Percentiles rank a stretch among this genome's conserved stretches.
Conservation (phyloP, 2,329 filamentous ascomycete genomes). For the Fusarium oxysporum region DNA sequence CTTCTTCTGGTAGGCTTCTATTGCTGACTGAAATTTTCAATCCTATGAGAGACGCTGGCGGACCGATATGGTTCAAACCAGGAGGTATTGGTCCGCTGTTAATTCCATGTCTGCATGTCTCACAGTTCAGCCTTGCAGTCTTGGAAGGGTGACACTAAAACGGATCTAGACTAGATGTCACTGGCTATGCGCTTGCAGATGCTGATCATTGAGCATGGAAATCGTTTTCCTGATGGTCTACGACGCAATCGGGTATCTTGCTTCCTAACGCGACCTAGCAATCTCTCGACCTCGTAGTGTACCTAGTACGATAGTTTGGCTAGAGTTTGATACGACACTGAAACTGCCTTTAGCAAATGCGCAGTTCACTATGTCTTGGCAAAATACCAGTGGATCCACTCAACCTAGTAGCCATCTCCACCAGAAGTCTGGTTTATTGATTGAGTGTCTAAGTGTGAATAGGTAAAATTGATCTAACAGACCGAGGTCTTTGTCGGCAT, state of each 20-base stretch:
- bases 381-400: neutral
- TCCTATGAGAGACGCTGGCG: neutral
- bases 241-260: neutral
- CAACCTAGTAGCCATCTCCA: neutral
- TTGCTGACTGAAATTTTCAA: slow-evolving; percentile 17
- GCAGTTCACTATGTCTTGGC: slow-evolving; percentile 11
- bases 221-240: neutral
- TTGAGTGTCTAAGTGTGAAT: neutral
- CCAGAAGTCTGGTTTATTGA: neutral
- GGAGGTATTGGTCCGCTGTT: slow-evolving; percentile 16
- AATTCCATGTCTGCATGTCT: slow-evolving; percentile 3
- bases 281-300: neutral
- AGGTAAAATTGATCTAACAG: neutral
- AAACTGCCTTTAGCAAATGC: neutral
- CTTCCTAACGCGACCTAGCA: neutral
- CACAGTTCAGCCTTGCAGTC: slow-evolving; percentile 22
- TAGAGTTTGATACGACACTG: neutral
- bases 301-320: neutral
- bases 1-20: slow-evolving; percentile 27
- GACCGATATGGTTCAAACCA: neutral
- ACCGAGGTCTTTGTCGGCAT: slow-evolving; percentile 19
- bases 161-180: slow-evolving; percentile 1
- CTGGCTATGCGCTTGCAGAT: neutral
- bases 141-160: neutral
- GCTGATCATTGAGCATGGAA: slow-evolving; percentile 2